Evolutionary conservation across 2,329 filamentous ascomycete genomes (phyloP).

Genomic region (Hypoxylon sp.): DNA sequence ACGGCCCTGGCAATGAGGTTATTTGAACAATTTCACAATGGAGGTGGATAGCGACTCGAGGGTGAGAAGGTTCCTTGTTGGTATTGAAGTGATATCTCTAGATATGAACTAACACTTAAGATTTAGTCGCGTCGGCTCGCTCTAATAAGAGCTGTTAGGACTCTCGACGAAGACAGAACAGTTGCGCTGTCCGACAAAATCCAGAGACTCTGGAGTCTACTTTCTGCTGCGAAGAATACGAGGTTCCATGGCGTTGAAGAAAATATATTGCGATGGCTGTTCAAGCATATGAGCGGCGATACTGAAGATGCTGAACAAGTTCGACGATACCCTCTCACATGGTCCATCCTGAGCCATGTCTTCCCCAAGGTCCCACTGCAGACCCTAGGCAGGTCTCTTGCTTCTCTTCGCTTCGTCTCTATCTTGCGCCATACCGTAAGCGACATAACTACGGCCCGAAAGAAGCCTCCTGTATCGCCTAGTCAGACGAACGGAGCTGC

Average conservation of each 20-base stretch:
- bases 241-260: constrained; percentile 67
- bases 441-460: constrained; percentile 61
- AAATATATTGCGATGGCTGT: constrained; percentile 71
- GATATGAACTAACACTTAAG: constrained; percentile 30
- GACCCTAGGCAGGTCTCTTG: constrained; percentile 77
- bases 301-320: constrained; percentile 63
- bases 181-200: constrained; percentile 62
- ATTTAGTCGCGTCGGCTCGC: constrained; percentile 50
- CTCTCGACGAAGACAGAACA: constrained; percentile 66
- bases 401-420: constrained; percentile 74
- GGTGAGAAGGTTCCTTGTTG: constrained; percentile 10
- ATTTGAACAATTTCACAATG: constrained; percentile 41
- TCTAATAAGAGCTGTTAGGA: constrained; percentile 66
- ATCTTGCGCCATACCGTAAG: constrained; percentile 75
- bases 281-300: constrained; percentile 69
- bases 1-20: constrained; percentile 43
- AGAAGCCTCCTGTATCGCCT: constrained; percentile 21
- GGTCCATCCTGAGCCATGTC: constrained; percentile 72
- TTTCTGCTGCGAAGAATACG: constrained; percentile 58
- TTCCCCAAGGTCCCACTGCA: constrained; percentile 76
- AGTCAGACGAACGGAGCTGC: constrained; percentile 23
- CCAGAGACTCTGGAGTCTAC: constrained; percentile 61
- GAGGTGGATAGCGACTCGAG: constrained; percentile 44
- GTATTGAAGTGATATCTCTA: constrained; percentile 4
- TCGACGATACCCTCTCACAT: constrained; percentile 68